These are phyloP conservation scores for Lasiosphaeria ovina DNA, from an alignment of 495 filamentous ascomycete genomes.

Conservation along the genomic window DNA sequence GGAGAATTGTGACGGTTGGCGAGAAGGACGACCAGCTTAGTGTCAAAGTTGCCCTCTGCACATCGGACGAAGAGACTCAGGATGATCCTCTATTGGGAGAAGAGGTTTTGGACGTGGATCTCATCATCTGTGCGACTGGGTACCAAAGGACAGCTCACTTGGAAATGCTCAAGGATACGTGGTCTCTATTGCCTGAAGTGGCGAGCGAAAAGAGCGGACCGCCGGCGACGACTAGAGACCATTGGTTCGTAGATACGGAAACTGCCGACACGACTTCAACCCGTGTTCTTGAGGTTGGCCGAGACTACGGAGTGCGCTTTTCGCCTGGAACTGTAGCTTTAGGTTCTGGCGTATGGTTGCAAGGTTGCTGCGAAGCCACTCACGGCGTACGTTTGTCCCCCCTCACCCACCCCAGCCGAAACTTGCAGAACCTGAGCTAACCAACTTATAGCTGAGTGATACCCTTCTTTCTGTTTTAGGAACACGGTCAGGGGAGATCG, in stretches of 20 bases:
- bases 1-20: slow-evolving; percentile 59
- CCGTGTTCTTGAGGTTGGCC: slow-evolving; percentile 34
- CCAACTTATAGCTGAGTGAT: slow-evolving; percentile 59
- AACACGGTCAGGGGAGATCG: slow-evolving; percentile 70
- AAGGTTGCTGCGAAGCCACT: slow-evolving; percentile 89
- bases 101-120: slow-evolving; percentile 69
- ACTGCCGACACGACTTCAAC: slow-evolving; percentile 16
- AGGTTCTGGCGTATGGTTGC: slow-evolving; percentile 80
- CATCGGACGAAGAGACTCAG: slow-evolving; percentile 28
- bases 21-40: slow-evolving; percentile 39
- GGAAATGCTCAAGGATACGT: slow-evolving; percentile 65
- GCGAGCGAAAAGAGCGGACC: slow-evolving; percentile 9
- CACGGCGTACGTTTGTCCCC: slow-evolving; percentile 69
- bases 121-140: slow-evolving; percentile 83
- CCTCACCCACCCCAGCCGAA: background rate
- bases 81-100: slow-evolving; percentile 38
- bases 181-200: slow-evolving; percentile 57
- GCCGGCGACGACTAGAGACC: slow-evolving; percentile 19
- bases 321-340: slow-evolving; percentile 62
- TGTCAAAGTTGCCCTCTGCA: slow-evolving; percentile 43
- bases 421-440: slow-evolving; percentile 4
- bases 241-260: slow-evolving; percentile 33
- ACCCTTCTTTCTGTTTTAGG: slow-evolving; percentile 74
- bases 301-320: slow-evolving; percentile 76
- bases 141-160: slow-evolving; percentile 79